Conservation (phyloP, 768 basidiomycete species). For the Suillus luteus region DNA sequence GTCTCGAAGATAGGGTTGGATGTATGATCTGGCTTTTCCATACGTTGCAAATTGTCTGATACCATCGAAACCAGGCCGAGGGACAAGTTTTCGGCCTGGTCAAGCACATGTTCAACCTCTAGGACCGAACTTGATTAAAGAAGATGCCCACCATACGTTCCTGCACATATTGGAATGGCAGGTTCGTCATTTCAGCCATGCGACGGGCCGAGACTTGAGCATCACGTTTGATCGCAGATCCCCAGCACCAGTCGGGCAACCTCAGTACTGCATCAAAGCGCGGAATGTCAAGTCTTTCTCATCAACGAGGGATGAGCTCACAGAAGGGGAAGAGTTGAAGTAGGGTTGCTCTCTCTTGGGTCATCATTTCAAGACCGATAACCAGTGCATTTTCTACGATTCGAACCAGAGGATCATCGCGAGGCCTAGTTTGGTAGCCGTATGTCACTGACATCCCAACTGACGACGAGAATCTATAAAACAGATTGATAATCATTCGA, state of each 20-base stretch:
- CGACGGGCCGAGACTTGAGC: constrained; percentile 1
- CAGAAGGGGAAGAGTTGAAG: constrained; percentile 10
- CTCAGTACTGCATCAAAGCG: constrained; percentile 7
- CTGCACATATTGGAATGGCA: constrained; percentile 10
- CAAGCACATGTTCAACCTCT: not conserved
- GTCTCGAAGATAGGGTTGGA: constrained; percentile 4
- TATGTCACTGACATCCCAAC: constrained; percentile 8
- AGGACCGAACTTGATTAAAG: no score
- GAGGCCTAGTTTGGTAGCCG: not conserved
- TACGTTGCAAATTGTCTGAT: constrained; percentile 16
- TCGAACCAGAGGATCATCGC: constrained; percentile 8
- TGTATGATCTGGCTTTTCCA: constrained; percentile 15
- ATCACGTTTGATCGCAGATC: constrained; percentile 13
- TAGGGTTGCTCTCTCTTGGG: constrained; percentile 6
- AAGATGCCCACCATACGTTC: constrained; percentile 11
- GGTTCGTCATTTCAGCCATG: constrained; percentile 4
- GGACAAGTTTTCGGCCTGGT: not conserved
- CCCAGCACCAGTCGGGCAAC: constrained; percentile 18
- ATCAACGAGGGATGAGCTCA: constrained; percentile 14
- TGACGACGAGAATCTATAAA: not conserved
- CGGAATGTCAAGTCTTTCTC: not conserved
- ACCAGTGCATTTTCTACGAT: not conserved
- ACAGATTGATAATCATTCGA: not conserved
- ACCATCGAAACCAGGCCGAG: constrained; percentile 14
- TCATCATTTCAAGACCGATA: not conserved